These are phyloP conservation scores for Brassica incana DNA, from an alignment of 345 rosid species.

Conservation along the genomic window DNA sequence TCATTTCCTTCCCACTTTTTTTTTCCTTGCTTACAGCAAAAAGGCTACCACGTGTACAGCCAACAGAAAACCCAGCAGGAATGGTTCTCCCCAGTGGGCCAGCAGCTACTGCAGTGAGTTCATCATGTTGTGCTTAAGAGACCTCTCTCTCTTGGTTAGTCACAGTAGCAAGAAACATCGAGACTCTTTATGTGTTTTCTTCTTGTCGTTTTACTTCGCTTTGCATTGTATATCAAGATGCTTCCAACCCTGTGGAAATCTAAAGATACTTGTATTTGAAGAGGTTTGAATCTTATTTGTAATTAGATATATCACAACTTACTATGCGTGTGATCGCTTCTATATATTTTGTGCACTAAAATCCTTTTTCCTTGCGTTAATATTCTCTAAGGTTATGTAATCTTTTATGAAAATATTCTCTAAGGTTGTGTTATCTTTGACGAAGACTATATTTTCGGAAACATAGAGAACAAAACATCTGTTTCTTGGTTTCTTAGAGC, in stretches of 20 bases:
- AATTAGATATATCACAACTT: conserved; percentile 21
- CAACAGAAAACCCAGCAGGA: conserved; percentile 54
- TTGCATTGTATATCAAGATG: conserved; percentile 22
- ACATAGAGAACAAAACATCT: not conserved
- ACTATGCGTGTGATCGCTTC: not conserved
- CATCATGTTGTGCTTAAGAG: conserved; percentile 53
- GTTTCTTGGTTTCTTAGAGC: not conserved
- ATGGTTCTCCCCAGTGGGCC: conserved; percentile 51
- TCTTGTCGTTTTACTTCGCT: conserved; percentile 7
- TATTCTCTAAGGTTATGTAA: not conserved
- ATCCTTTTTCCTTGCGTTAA: not conserved
- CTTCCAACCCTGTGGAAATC: not conserved
- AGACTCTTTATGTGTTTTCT: conserved; percentile 22
- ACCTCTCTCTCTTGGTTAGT: conserved; percentile 22
- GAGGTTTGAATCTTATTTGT: conserved; percentile 24
- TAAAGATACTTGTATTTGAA: conserved; percentile 29
- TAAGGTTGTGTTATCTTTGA: not conserved
- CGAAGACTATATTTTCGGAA: not conserved
- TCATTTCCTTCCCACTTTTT: not conserved
- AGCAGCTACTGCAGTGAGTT: conserved; percentile 39
- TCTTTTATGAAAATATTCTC: not conserved
- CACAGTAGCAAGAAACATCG: conserved; percentile 22
- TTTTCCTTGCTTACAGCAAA: conserved; percentile 42
- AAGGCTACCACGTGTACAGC: conserved; percentile 64
- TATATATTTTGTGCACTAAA: not conserved